Evolutionary conservation across 169 alveolate genomes (phyloP).

Genomic region (Toxoplasma gondii): DNA sequence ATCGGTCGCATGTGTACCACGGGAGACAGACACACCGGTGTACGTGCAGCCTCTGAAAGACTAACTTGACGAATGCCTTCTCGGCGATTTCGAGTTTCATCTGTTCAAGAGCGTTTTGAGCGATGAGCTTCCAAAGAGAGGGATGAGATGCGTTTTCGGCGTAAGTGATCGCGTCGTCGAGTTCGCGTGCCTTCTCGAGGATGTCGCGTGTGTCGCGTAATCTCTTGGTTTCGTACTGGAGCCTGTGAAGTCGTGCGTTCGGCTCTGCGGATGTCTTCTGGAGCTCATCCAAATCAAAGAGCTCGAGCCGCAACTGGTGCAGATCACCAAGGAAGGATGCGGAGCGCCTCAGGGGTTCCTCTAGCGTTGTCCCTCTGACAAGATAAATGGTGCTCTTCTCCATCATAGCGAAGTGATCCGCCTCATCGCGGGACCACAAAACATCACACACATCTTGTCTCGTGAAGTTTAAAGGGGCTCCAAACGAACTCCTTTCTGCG

Average conservation of each 20-base stretch:
- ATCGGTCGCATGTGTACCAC: too few species aligned
- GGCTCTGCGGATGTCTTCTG: slow-evolving; percentile 83
- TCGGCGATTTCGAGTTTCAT: slow-evolving; percentile 77
- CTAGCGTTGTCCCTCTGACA: slow-evolving; percentile 70
- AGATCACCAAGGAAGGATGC: background rate
- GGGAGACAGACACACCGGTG: too few species aligned
- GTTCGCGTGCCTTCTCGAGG: slow-evolving; percentile 78
- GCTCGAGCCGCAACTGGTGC: background rate
- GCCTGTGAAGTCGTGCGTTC: slow-evolving; percentile 76
- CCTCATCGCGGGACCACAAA: slow-evolving; percentile 89
- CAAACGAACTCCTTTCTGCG: background rate
- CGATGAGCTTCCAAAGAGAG: slow-evolving; percentile 87
- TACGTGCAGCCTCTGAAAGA: background rate
- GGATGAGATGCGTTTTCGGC: slow-evolving; percentile 87
- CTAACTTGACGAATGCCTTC: slow-evolving; percentile 36
- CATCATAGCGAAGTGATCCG: slow-evolving; percentile 84
- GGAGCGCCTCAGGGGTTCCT: slow-evolving; percentile 58
- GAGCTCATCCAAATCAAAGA: slow-evolving; percentile 79
- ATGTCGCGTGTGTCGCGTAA: slow-evolving; percentile 89
- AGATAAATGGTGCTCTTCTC: slow-evolving; percentile 87
- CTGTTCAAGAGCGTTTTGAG: slow-evolving; percentile 86
- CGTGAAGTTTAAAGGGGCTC: background rate
- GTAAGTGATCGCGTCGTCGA: slow-evolving; percentile 84
- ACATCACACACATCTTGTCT: slow-evolving; percentile 86
- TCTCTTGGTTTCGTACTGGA: slow-evolving; percentile 85